Evolutionary conservation across 257 asterid genomes (phyloP), one percentile per base, ranked within the genome.

Genomic region (Coffea eugenioides): DNA sequence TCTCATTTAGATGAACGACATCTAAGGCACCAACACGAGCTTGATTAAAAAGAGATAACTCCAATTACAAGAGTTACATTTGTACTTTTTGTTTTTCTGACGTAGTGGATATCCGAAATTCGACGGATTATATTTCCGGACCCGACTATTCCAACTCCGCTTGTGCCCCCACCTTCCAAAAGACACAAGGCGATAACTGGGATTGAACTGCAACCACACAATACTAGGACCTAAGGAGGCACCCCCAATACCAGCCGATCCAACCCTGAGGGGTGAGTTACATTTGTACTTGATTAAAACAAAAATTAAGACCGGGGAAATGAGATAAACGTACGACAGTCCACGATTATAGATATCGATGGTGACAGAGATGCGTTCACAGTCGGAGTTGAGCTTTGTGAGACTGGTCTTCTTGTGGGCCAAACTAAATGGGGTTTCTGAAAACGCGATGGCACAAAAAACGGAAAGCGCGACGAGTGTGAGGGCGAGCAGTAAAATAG

Each of bases 301-400:
- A 21, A 8, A 11, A 70, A 43, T 43, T 43, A 20, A 43, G 3
- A 70, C 20, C 1, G 11, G 13, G 21, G 39, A 77, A n/a, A 69
- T 46, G 81, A 71, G 76, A 48, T 48, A 67, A 83, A 61, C 43
- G 73, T 5, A 78, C 86, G 41, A 68, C 80, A 89, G 86, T 81
- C 96, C 94, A 77, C 86, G 74, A 77, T 91, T 91, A 39, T 91
- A 90, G 74, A 90, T 81, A 81, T 90, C 91, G 77, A 90, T 73
- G 80, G 88, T 80, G 68, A 91, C 91, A 75, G 86, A 80, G 54
- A 90, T 69, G 52, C 91, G 88, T 69, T 86, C 89, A 69, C 82
- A 75, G 81, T 80, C 83, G 76, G 90, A 73, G n/a, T 81, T 86
- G 84, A 88, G 79, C 83, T 82, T 87, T 8, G 82, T 69, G 74